Evolutionary conservation across 2,329 filamentous ascomycete species (phyloP).

Genomic region (Pyricularia pennisetigena): DNA sequence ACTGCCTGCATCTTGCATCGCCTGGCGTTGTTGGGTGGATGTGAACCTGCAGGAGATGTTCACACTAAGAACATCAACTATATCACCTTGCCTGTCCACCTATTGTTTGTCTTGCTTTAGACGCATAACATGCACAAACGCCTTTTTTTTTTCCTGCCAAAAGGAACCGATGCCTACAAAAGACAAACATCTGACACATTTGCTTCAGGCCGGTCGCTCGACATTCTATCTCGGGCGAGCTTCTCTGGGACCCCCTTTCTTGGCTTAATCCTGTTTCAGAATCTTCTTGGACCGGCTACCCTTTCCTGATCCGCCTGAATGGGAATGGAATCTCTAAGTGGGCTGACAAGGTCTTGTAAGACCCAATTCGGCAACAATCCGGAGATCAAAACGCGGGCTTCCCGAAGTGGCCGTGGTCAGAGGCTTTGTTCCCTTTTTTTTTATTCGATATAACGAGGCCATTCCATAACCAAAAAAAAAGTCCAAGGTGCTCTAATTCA

Average conservation of each 20-base stretch:
- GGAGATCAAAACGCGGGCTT: not conserved
- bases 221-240: not conserved
- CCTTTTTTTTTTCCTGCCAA: not conserved
- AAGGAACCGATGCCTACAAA: not conserved
- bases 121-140: not conserved
- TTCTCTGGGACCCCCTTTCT: not conserved
- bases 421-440: not conserved
- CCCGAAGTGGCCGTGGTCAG: not conserved
- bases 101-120: not conserved
- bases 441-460: too few relatives aligned
- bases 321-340: not conserved
- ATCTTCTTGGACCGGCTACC: not conserved
- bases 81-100: too few relatives aligned
- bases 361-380: not conserved
- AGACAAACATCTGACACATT: not conserved
- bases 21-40: not conserved
- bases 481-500: too few relatives aligned
- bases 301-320: not conserved
- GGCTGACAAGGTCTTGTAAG: not conserved
- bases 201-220: not conserved
- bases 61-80: not conserved
- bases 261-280: not conserved
- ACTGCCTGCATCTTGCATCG: not conserved
- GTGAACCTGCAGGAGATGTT: not conserved
- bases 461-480: too few relatives aligned